phyloP scores from a whole-genome alignment of 75 land plant genomes.

The Picea sitchensis region DNA sequence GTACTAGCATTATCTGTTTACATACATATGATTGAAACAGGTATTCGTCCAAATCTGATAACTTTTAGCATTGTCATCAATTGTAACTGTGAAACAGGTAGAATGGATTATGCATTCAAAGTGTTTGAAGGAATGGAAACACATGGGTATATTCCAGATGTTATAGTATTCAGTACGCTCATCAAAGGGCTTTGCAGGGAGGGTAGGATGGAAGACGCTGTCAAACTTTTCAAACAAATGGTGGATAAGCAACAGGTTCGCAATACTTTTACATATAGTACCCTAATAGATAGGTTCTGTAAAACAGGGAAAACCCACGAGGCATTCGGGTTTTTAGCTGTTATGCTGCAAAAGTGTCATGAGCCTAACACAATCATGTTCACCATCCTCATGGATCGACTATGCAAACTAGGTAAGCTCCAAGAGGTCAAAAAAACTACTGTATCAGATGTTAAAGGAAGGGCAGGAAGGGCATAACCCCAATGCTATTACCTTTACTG shows the following conservation, averaged over 20 bases:
- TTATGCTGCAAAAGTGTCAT: slow-evolving; percentile 18
- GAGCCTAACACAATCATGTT: slow-evolving; percentile 20
- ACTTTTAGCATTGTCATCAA: slow-evolving; percentile 16
- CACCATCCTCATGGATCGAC: slow-evolving; percentile 22
- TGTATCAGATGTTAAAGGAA: too few species aligned
- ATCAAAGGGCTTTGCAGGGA: slow-evolving; percentile 18
- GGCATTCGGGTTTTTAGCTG: slow-evolving; percentile 11
- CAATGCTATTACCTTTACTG: too few species aligned
- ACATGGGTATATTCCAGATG: slow-evolving; percentile 10
- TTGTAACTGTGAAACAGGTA: slow-evolving; percentile 9
- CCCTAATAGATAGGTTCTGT: slow-evolving; percentile 17
- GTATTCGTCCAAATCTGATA: too few species aligned
- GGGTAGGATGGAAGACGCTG: slow-evolving; percentile 1
- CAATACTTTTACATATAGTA: slow-evolving; percentile 11
- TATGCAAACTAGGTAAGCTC: slow-evolving; percentile 18
- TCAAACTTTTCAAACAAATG: slow-evolving; percentile 7
- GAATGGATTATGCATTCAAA: not conserved
- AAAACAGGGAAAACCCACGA: not conserved
- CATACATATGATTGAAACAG: too few species aligned
- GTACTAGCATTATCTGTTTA: too few species aligned
- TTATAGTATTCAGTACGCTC: slow-evolving; percentile 25
- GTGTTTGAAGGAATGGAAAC: slow-evolving; percentile 15
- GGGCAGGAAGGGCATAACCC: too few species aligned
- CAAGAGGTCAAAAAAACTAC: not conserved
- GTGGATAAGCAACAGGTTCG: slow-evolving; percentile 7